phyloP scores from a whole-genome alignment of 257 asterid species.

The Echites panduratus region DNA sequence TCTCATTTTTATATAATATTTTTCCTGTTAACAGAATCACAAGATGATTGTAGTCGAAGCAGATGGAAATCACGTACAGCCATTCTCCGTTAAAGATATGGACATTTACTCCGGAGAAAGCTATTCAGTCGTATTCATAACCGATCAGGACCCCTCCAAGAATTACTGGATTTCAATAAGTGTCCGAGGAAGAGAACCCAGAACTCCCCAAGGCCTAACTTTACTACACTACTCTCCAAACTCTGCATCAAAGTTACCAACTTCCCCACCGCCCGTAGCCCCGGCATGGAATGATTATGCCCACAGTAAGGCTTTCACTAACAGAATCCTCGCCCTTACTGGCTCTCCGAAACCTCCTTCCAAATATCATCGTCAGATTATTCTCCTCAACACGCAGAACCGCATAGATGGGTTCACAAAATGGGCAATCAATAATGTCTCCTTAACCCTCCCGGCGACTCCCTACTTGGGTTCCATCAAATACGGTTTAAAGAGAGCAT shows the following conservation, averaged over 20 bases:
- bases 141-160: constrained; percentile 46
- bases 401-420: constrained; percentile 46
- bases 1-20: too few relatives aligned
- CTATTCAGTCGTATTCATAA: constrained; percentile 59
- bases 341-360: constrained; percentile 51
- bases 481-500: constrained; percentile 32
- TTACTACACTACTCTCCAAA: constrained; percentile 53
- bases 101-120: constrained; percentile 85
- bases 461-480: constrained; percentile 67
- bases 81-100: constrained; percentile 50
- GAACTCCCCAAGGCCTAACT: constrained; percentile 65
- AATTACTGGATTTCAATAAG: constrained; percentile 58
- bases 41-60: constrained; percentile 71
- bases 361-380: constrained; percentile 28
- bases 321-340: constrained; percentile 29
- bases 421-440: constrained; percentile 80
- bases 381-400: constrained; percentile 63
- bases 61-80: constrained; percentile 70
- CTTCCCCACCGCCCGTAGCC: constrained; percentile 40
- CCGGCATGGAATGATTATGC: constrained; percentile 67
- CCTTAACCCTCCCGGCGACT: constrained; percentile 52
- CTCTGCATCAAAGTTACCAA: constrained; percentile 35
- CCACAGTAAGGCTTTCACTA: constrained; percentile 48
- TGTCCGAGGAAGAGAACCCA: constrained; percentile 70
- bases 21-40: constrained; percentile 39